These are phyloP conservation scores for Amylocarpus encephaloides DNA, from an alignment of 2,329 filamentous ascomycete species.

Conservation along the genomic window DNA sequence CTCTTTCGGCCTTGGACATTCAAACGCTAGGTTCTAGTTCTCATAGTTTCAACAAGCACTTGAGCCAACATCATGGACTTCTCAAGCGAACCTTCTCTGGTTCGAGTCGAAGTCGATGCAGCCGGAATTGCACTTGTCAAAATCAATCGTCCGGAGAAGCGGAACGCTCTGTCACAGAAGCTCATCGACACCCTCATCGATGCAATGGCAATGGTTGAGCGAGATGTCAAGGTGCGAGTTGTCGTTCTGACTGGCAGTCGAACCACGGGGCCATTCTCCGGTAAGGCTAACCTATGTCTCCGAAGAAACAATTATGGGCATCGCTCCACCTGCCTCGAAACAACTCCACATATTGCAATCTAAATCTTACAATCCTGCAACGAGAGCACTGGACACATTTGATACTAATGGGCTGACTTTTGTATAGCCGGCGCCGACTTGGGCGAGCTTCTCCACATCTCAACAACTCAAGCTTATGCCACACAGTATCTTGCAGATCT, in stretches of 20 bases:
- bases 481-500: slow-evolving; percentile 37
- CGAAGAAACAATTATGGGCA: not conserved
- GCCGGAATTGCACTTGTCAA: slow-evolving; percentile 42
- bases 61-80: slow-evolving; percentile 7
- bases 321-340: slow-evolving; percentile 17
- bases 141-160: slow-evolving; percentile 49
- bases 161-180: slow-evolving; percentile 49
- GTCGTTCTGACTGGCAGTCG: slow-evolving; percentile 44
- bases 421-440: slow-evolving; percentile 31
- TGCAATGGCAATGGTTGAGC: slow-evolving; percentile 36
- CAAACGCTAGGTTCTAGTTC: too few relatives aligned
- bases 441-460: slow-evolving; percentile 30
- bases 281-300: too few relatives aligned
- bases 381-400: too few relatives aligned
- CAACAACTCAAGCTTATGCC: slow-evolving; percentile 26
- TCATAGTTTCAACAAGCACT: too few relatives aligned
- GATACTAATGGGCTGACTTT: not conserved
- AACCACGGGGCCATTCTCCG: slow-evolving; percentile 12
- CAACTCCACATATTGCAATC: slow-evolving; percentile 11
- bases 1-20: too few relatives aligned
- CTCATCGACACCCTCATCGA: slow-evolving; percentile 11
- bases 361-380: not conserved
- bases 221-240: slow-evolving; percentile 46
- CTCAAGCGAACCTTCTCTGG: slow-evolving; percentile 16
- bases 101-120: slow-evolving; percentile 23